Base-by-base conservation (phyloP, 1,139 yeast species). In the Yamadazyma jaroonii region DNA sequence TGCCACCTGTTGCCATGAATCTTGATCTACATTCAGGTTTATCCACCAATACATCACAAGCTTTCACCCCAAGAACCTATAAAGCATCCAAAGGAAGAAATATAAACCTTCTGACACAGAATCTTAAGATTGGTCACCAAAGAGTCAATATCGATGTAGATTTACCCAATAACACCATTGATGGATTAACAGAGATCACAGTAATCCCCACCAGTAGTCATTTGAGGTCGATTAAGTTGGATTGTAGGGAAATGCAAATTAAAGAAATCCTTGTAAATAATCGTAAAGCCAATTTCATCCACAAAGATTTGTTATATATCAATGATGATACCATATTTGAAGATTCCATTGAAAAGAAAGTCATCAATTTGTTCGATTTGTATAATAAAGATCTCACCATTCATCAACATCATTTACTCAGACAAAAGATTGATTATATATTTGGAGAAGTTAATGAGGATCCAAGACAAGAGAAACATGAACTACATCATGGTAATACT, bases 111-210 rank as follows among this genome's bases (percentile, higher is more conserved):
- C 61, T 60, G 65, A 47, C 61, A 22, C 70, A 75, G 45, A 54
- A 59, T 9, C 71, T 80, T 48, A 77, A 71, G 47, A 66, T 83
- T 9, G 84, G 84, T 3, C 88, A 83, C 55, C 94, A 84, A 55
- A 71, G 81, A 47, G 81, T 84, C 9, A 70, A 75, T 22, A 57
- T 84, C 26, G 90, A 84, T 54, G 75, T 84, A 4, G 88, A 84
- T 55, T 59, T 84, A 30, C 72, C 80, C 14, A 61, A 64, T 29
- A 73, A 74, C 41, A 53, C 59, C 15, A 60, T 82, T 9, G 60
- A 61, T n/a, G 98, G 97, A 10, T 73, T 77, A 49, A 88, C 97
- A 0, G 97, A 89, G 54, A 64, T 92, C 26, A 84, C 94, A 2
- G 67, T 90, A 10, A 66, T 86, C 15, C 97, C 97, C 0, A 66